Conservation (phyloP, 768 basidiomycete species). For the Gloeophyllum trabeum region DNA sequence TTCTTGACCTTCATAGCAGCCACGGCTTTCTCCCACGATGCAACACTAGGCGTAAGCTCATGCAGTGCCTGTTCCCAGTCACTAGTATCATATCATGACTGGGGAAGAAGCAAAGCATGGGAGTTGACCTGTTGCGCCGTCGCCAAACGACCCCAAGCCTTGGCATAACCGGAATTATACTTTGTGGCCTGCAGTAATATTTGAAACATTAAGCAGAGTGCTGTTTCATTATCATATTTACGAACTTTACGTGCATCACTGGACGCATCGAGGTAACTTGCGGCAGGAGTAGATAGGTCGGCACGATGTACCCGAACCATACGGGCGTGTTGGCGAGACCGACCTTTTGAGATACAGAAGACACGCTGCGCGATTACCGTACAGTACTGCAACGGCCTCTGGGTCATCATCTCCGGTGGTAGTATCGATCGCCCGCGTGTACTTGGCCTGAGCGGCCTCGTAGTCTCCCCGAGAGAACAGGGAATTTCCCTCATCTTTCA, state of each 20-base stretch:
- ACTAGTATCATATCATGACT: not conserved
- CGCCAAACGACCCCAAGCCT: slow-evolving; percentile 14
- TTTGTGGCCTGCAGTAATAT: slow-evolving; percentile 11
- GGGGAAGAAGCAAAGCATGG: not conserved
- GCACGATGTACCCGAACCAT: too few relatives aligned
- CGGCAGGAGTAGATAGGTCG: too few relatives aligned
- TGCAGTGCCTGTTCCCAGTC: not conserved
- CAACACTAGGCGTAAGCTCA: slow-evolving; percentile 7
- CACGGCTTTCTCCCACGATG: slow-evolving; percentile 9
- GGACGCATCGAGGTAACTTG: too few relatives aligned
- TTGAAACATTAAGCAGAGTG: too few relatives aligned
- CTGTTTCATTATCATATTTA: too few relatives aligned
- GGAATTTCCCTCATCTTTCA: slow-evolving; percentile 32
- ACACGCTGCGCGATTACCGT: slow-evolving; percentile 33
- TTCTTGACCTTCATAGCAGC: slow-evolving; percentile 4
- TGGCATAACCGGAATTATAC: slow-evolving; percentile 12
- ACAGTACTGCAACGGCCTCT: slow-evolving; percentile 18
- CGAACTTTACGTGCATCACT: too few relatives aligned
- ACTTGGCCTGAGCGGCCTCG: slow-evolving; percentile 24
- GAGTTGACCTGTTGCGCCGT: slow-evolving; percentile 8
- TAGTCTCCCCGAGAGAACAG: slow-evolving; percentile 22
- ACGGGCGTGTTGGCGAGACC: too few relatives aligned
- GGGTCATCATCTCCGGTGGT: slow-evolving; percentile 17
- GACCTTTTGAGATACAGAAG: slow-evolving; percentile 26
- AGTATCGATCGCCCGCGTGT: slow-evolving; percentile 29